A percentile compares a stretch with the other conserved stretches of the same genome.
Conservation (phyloP, 1,284 basidiomycete species). For the Cutaneotrichosporon cutaneum region DNA sequence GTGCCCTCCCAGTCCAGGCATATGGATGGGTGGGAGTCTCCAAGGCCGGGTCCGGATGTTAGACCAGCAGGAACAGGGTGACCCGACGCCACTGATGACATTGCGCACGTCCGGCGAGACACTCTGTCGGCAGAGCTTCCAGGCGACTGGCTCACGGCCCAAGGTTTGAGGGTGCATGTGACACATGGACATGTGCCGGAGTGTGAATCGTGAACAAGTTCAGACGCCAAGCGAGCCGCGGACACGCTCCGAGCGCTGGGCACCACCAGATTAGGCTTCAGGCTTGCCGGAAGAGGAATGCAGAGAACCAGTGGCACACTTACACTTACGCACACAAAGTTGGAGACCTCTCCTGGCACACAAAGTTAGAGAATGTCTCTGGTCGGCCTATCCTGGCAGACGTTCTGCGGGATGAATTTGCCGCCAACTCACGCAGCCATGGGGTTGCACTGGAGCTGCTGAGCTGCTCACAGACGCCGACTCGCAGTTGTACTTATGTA, state of each 20-base stretch:
- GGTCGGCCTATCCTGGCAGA: too few species aligned
- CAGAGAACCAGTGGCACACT: too few species aligned
- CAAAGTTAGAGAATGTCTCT: too few species aligned
- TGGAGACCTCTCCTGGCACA: too few species aligned
- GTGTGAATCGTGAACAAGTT: neutral
- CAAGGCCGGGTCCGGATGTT: neutral
- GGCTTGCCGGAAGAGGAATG: conserved; percentile 6
- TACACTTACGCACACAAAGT: too few species aligned
- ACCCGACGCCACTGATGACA: neutral
- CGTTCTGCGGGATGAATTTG: too few species aligned
- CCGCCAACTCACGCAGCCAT: too few species aligned
- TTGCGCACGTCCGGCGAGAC: neutral
- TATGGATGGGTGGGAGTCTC: neutral
- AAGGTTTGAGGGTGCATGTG: neutral
- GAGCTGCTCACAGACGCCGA: too few species aligned
- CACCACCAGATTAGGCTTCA: neutral
- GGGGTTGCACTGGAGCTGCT: too few species aligned
- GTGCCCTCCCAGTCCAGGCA: too few species aligned
- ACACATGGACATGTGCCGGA: neutral
- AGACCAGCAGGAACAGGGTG: neutral
- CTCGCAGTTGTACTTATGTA: too few species aligned
- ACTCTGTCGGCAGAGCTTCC: neutral
- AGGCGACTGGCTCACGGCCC: neutral
- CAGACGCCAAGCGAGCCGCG: neutral
- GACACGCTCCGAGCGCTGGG: neutral